Base-by-base conservation (phyloP, 2,329 filamentous ascomycete species). In the Aphanoascus verrucosus region DNA sequence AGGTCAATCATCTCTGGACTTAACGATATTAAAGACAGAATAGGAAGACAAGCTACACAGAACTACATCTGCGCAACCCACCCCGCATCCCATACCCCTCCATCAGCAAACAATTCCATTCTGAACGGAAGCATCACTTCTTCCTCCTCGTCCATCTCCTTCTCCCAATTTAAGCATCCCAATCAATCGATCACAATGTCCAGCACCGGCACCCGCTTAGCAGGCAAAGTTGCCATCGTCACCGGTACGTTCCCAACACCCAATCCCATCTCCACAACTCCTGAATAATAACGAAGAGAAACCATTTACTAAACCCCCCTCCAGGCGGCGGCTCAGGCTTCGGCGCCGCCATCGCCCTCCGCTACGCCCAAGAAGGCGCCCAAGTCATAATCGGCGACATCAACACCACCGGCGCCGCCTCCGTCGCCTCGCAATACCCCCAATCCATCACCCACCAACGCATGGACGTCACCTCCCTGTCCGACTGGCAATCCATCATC, bases 161-260 rank as follows among this genome's bases (percentile, higher is more conserved):
- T 31, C 15, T 1, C 11, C 32, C 31, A 40, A 31, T 32, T 20
- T n/a, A 23, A 46, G n/a, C 19, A 28, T 15, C 42, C 7, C 37
- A 31, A 15, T 17, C 34, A 8, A 11, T 35, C 14, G 17, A 32
- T 28, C 19, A 49, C 8, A 43, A 54, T 51, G 48, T 17, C 47
- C 17, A 41, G 19, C 37, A 45, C 49, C 38, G 61, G 64, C 28
- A 58, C 63, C 32, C 65, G 71, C 52, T 63, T 74, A 9, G 64
- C 68, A 53, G 70, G 69, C 54, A 74, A 74, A 58, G 69, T 73
- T 40, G 70, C 70, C 57, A 72, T 74, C 44, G 69, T 74, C 20
- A 74, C 72, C 15, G 72, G 72, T 73, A 59, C 45, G 60, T 56
- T 19, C 37, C 4, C 19, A 7, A 7, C 23, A 14, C 31, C 12